Percentiles rank a stretch among this genome's conserved stretches.
Conservation (phyloP, 2,329 filamentous ascomycete genomes). For the Colletotrichum musae region DNA sequence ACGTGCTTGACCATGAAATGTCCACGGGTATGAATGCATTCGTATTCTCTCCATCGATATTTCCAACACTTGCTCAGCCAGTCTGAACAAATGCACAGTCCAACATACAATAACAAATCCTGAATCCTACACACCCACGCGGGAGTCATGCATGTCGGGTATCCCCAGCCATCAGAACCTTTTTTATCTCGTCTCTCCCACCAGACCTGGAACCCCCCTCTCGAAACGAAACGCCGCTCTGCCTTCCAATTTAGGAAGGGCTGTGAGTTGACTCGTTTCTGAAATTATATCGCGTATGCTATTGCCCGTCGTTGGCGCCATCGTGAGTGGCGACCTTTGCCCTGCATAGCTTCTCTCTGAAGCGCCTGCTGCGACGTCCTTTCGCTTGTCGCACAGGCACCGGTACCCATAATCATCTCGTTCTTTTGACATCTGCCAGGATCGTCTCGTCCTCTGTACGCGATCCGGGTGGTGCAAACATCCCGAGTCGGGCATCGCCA, state of each 20-base stretch:
- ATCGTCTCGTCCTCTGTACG: neutral
- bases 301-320: neutral
- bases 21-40: too few species aligned
- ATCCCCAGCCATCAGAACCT: constrained; percentile 9
- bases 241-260: neutral
- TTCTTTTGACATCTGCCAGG: constrained; percentile 4
- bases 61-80: too few species aligned
- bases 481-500: neutral
- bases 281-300: constrained; percentile 35
- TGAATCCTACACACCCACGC: neutral
- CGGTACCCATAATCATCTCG: neutral
- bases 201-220: neutral
- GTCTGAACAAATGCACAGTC: too few species aligned
- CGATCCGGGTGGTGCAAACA: neutral
- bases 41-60: too few species aligned
- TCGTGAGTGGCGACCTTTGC: neutral
- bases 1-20: too few species aligned
- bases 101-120: too few species aligned
- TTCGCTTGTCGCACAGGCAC: neutral
- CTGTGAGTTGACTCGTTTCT: constrained; percentile 16
- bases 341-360: neutral
- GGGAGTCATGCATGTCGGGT: constrained; percentile 14
- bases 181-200: constrained; percentile 14
- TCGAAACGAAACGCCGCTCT: constrained; percentile 32
- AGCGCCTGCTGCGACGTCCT: constrained; percentile 9